These are phyloP conservation scores for Lactarius quietus DNA, from an alignment of 768 basidiomycete genomes.

Conservation along the genomic window DNA sequence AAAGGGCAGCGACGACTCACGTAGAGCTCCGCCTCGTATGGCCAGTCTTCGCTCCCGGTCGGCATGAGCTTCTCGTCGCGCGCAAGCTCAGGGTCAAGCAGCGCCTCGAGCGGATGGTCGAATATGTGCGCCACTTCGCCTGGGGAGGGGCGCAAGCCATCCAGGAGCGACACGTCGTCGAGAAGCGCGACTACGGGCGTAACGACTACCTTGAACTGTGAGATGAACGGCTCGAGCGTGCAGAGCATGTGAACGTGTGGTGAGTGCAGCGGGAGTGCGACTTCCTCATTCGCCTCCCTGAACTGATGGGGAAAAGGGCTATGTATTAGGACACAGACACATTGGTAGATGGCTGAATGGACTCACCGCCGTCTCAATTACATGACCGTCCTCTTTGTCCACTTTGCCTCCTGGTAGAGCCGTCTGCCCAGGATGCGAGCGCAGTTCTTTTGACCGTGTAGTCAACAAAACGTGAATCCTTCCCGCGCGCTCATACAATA, in stretches of 20 bases:
- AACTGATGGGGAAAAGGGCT: conserved; percentile 42
- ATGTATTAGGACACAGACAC: not conserved
- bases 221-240: conserved; percentile 62
- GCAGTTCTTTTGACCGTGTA: conserved; percentile 72
- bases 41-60: conserved; percentile 71
- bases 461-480: conserved; percentile 76
- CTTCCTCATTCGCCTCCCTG: conserved; percentile 85
- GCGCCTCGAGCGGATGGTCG: conserved; percentile 68
- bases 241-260: conserved; percentile 59
- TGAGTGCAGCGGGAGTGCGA: conserved; percentile 57
- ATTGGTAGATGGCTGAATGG: not conserved
- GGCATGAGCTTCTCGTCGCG: conserved; percentile 47
- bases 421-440: conserved; percentile 77
- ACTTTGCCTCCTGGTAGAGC: conserved; percentile 80
- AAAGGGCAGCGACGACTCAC: conserved; percentile 42
- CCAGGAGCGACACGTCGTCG: conserved; percentile 50
- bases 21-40: conserved; percentile 66
- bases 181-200: conserved; percentile 76
- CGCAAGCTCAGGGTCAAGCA: conserved; percentile 57
- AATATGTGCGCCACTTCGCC: conserved; percentile 80
- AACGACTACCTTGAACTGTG: conserved; percentile 65
- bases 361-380: conserved; percentile 74
- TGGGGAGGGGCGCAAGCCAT: conserved; percentile 49
- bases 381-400: conserved; percentile 59
- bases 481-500: conserved; percentile 70